Conservation (phyloP, 2,329 filamentous ascomycete species). For the Cladosporium sp. region DNA sequence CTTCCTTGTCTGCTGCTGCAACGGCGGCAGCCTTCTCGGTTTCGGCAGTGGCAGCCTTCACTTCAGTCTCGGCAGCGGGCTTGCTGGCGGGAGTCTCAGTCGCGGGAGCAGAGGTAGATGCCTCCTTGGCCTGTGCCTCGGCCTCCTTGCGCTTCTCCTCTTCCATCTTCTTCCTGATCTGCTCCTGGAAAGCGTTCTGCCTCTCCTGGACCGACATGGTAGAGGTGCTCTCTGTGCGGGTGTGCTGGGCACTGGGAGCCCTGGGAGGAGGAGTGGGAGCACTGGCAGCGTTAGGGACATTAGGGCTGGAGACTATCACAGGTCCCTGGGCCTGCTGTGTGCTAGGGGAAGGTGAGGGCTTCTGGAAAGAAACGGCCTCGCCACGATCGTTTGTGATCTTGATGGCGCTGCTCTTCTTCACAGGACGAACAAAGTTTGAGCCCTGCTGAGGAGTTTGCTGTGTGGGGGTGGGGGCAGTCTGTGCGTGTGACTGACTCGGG, state of each 20-base stretch:
- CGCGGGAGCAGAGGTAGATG: conserved; percentile 23
- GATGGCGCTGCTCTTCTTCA: conserved; percentile 68
- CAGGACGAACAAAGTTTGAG: conserved; percentile 60
- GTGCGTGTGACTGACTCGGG: conserved; percentile 27
- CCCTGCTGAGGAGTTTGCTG: conserved; percentile 59
- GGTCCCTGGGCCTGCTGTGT: conserved; percentile 56
- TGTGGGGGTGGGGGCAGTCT: conserved; percentile 50
- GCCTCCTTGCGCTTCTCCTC: conserved; percentile 36
- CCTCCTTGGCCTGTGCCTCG: conserved; percentile 52
- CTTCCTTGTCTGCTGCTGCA: conserved; percentile 24
- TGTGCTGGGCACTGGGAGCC: conserved; percentile 62
- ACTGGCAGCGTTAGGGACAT: conserved; percentile 25
- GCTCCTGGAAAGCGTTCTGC: conserved; percentile 57
- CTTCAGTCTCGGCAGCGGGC: conserved; percentile 38
- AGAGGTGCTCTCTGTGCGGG: conserved; percentile 65
- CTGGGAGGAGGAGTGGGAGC: conserved; percentile 72
- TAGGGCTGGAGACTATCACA: conserved; percentile 67
- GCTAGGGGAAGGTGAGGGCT: conserved; percentile 52
- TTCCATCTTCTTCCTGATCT: conserved; percentile 55
- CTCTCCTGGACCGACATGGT: conserved; percentile 76
- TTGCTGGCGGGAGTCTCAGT: conserved; percentile 43
- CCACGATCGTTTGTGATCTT: conserved; percentile 80
- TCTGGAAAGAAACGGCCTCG: conserved; percentile 65
- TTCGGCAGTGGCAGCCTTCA: conserved; percentile 16
- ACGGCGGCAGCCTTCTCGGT: conserved; percentile 28